Conservation (phyloP, 306 rosid genomes). For the Castanospermum australe region DNA sequence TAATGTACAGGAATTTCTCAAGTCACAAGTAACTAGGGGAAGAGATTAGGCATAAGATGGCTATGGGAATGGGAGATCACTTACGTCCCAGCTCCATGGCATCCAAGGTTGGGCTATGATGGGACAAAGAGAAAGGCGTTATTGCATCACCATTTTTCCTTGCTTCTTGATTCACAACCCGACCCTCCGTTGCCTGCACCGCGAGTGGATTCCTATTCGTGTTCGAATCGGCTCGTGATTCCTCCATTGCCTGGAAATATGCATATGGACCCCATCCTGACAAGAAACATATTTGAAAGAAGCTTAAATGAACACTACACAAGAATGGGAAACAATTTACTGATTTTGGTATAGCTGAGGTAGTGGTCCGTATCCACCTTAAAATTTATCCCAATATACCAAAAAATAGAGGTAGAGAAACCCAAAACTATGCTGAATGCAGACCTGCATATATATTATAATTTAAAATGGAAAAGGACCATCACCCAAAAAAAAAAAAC, state of each 20-base stretch:
- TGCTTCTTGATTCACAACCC: constrained; percentile 19
- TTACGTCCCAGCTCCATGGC: constrained; percentile 59
- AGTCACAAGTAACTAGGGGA: background rate
- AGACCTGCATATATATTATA: background rate
- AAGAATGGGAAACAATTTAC: background rate
- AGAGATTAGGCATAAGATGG: constrained; percentile 1
- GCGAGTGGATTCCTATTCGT: constrained; percentile 10
- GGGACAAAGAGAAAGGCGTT: constrained; percentile 30
- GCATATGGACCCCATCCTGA: constrained; percentile 98
- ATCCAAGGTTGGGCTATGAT: constrained; percentile 45
- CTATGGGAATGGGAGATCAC: constrained; percentile 27
- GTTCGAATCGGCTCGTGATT: constrained; percentile 31
- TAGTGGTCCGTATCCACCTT: too few species aligned
- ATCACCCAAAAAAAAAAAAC: too few species aligned
- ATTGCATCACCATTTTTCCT: constrained; percentile 33
- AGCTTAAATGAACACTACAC: background rate
- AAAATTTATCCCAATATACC: background rate
- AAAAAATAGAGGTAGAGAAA: background rate
- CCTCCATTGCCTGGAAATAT: constrained; percentile 70
- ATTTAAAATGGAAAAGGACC: too few species aligned
- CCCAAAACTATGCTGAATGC: background rate
- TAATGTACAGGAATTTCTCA: too few species aligned
- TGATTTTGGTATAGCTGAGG: background rate
- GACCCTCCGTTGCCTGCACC: constrained; percentile 26
- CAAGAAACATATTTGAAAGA: background rate